These are phyloP conservation scores for Suillus alpinus DNA, from an alignment of 768 basidiomycete genomes.

Conservation along the genomic window DNA sequence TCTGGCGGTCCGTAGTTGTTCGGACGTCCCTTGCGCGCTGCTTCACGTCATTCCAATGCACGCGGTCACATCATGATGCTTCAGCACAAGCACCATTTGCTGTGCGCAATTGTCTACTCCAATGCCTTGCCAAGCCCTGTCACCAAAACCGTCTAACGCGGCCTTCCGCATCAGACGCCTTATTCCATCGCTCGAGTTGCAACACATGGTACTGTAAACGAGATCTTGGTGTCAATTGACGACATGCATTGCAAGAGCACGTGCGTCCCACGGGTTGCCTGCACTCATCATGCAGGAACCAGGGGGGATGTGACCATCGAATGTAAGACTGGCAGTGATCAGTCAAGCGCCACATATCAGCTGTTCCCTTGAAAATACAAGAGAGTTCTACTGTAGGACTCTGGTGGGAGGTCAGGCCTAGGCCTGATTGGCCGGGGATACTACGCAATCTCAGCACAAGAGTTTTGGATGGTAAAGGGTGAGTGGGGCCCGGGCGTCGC, in stretches of 20 bases:
- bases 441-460: slow-evolving; percentile 15
- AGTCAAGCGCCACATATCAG: slow-evolving; percentile 15
- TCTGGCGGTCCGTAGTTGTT: neutral
- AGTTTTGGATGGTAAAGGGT: neutral
- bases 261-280: neutral
- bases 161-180: neutral
- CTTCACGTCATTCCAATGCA: neutral
- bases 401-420: neutral
- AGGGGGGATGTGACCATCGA: slow-evolving; percentile 21
- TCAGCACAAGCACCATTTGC: slow-evolving; percentile 7
- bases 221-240: slow-evolving; percentile 31
- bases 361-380: slow-evolving; percentile 8
- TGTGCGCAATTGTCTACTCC: slow-evolving; percentile 4
- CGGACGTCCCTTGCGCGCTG: neutral
- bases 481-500: neutral
- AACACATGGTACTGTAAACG: slow-evolving; percentile 33
- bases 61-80: slow-evolving; percentile 2
- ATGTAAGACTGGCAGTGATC: slow-evolving; percentile 18
- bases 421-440: too few species aligned
- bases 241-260: slow-evolving; percentile 27
- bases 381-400: slow-evolving; percentile 14
- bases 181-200: slow-evolving; percentile 25
- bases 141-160: slow-evolving; percentile 1
- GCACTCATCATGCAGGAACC: slow-evolving; percentile 20
- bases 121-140: slow-evolving; percentile 5